Conservation (phyloP, 1,284 basidiomycete genomes). For the Ustilago xerochloae region DNA sequence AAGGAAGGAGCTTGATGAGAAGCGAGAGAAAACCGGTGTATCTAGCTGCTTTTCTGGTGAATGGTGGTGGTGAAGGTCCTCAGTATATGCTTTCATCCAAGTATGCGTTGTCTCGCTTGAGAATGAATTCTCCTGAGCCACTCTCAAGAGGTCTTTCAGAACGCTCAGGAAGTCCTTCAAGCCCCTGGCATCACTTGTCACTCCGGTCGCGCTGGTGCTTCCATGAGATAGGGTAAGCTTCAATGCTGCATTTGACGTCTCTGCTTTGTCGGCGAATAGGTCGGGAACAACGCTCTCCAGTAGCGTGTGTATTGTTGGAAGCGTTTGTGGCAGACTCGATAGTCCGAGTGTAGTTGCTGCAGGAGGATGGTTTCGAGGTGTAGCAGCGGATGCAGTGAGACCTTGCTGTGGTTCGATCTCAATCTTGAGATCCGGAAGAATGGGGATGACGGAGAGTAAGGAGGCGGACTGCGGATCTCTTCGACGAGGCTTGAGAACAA, state of each 20-base stretch:
- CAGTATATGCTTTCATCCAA: conserved; percentile 37
- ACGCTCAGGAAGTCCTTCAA: conserved; percentile 51
- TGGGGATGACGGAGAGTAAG: conserved; percentile 33
- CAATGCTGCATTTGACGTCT: conserved; percentile 18
- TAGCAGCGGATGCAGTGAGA: conserved; percentile 20
- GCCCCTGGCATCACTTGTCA: conserved; percentile 35
- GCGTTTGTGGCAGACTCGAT: conserved; percentile 18
- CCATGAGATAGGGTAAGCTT: conserved; percentile 27
- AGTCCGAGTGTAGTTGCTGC: conserved; percentile 21
- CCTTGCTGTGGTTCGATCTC: conserved; percentile 35
- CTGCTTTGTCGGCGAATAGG: conserved; percentile 1
- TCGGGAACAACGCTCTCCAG: conserved; percentile 27
- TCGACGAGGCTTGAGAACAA: conserved; percentile 41
- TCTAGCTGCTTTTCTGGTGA: background rate
- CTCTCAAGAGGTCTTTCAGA: conserved; percentile 32
- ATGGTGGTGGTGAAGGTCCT: conserved; percentile 12
- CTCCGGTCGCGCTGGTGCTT: conserved; percentile 3
- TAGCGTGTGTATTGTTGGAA: conserved; percentile 35
- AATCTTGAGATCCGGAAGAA: conserved; percentile 40
- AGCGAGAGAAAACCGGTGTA: conserved; percentile 45
- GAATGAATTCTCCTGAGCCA: conserved; percentile 29
- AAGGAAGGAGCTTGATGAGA: conserved; percentile 33
- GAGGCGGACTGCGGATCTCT: conserved; percentile 26
- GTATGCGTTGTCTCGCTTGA: conserved; percentile 16
- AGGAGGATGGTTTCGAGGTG: conserved; percentile 15